Conservation (phyloP, 305 asterid species). For the Salvia sclarea region DNA sequence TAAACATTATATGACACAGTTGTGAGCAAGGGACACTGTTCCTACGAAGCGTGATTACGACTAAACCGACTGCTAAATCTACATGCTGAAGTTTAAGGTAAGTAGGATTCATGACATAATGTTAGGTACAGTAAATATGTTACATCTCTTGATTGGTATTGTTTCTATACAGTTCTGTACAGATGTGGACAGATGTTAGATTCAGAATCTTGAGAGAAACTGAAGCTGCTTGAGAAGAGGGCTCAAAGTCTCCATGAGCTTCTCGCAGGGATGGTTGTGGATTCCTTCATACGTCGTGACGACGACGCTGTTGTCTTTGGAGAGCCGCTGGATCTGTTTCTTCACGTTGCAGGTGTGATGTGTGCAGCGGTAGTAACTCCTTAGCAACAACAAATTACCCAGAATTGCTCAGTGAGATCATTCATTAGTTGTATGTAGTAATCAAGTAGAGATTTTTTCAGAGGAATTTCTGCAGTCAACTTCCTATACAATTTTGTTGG, state of each 20-base stretch:
- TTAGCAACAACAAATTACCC: conserved; percentile 27
- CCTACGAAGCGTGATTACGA: background rate
- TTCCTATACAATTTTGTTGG: background rate
- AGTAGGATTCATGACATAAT: conserved; percentile 22
- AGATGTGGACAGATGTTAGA: conserved; percentile 5
- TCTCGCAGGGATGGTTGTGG: conserved; percentile 87
- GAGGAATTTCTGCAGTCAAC: background rate
- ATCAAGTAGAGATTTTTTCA: background rate
- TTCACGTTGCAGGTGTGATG: conserved; percentile 91
- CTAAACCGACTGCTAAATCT: background rate
- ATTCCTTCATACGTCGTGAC: conserved; percentile 87
- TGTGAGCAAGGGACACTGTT: background rate
- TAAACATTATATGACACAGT: too few species aligned
- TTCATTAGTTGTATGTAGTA: background rate
- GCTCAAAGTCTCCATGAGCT: conserved; percentile 82
- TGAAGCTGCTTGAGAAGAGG: conserved; percentile 91
- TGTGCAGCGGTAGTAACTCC: conserved; percentile 91
- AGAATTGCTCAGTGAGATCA: conserved; percentile 12
- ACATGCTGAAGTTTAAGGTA: background rate
- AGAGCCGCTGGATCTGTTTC: conserved; percentile 79
- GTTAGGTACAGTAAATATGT: background rate
- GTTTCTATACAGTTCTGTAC: conserved; percentile 31
- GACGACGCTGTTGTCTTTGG: conserved; percentile 67
- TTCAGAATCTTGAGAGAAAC: conserved; percentile 76
- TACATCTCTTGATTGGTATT: background rate